Percentiles rank a stretch among this genome's conserved stretches.
Conservation (phyloP, 1,139 yeast genomes). For the Wickerhamomyces sp. region DNA sequence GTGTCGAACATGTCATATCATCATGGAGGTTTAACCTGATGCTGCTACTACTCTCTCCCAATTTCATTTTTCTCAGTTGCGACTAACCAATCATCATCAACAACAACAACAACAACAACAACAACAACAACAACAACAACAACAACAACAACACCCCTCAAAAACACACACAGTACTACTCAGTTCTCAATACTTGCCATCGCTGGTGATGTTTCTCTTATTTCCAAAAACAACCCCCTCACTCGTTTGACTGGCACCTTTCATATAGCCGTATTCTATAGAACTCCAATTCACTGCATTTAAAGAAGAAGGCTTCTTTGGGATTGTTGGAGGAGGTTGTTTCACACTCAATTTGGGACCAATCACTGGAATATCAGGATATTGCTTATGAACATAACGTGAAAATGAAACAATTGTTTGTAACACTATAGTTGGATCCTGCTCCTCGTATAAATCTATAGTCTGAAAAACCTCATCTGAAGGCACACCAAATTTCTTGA, state of each 20-base stretch:
- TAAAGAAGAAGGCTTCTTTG: constrained; percentile 32
- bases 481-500: constrained; percentile 63
- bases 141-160: background rate
- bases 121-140: too few species aligned
- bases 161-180: background rate
- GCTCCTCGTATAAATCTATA: constrained; percentile 65
- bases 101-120: too few species aligned
- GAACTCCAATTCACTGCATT: constrained; percentile 42
- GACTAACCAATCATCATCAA: too few species aligned
- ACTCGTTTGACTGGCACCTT: constrained; percentile 47
- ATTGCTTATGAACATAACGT: constrained; percentile 47
- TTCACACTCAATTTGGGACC: constrained; percentile 43
- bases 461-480: constrained; percentile 85
- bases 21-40: too few species aligned
- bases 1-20: too few species aligned
- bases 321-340: constrained; percentile 35
- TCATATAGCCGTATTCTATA: constrained; percentile 52
- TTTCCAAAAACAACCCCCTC: constrained; percentile 50
- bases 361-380: constrained; percentile 41
- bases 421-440: constrained; percentile 75
- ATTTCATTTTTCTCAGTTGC: too few species aligned
- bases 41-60: too few species aligned
- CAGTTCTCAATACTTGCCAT: background rate
- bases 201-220: constrained; percentile 36
- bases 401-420: constrained; percentile 73